Evolutionary conservation across 306 rosid genomes (phyloP).

Genomic region (Ochetophila trinervis): DNA sequence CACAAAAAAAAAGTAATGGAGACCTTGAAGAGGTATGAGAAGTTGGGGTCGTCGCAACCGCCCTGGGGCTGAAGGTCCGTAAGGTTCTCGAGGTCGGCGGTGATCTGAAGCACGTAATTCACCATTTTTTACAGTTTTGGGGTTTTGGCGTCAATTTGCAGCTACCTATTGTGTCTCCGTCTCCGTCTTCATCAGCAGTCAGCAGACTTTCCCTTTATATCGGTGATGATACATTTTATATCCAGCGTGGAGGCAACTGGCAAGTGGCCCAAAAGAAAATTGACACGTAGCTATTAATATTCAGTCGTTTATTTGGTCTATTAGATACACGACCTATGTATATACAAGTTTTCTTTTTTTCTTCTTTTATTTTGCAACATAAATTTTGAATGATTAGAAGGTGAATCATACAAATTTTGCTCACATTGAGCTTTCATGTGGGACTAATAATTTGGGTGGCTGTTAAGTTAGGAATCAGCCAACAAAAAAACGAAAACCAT

Average conservation of each 20-base stretch:
- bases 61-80: slow-evolving; percentile 79
- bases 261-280: no score
- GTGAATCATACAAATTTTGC: slow-evolving; percentile 44
- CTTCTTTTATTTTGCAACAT: slow-evolving; percentile 6
- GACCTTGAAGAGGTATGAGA: slow-evolving; percentile 86
- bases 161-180: no score
- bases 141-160: slow-evolving; percentile 12
- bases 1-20: neutral
- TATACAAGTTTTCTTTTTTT: no score
- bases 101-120: slow-evolving; percentile 64
- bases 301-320: no score
- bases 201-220: no score
- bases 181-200: no score
- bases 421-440: neutral
- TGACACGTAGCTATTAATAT: no score
- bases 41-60: slow-evolving; percentile 81
- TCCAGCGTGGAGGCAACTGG: no score
- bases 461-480: neutral
- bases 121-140: slow-evolving; percentile 48
- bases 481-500: no score
- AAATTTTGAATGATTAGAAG: slow-evolving; percentile 44
- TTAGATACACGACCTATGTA: no score
- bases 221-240: no score
- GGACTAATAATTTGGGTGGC: neutral
- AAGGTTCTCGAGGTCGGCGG: slow-evolving; percentile 77